Evolutionary conservation across 108 stramenopile species (phyloP).

Genomic region (Fragilariopsis cylindrus): DNA sequence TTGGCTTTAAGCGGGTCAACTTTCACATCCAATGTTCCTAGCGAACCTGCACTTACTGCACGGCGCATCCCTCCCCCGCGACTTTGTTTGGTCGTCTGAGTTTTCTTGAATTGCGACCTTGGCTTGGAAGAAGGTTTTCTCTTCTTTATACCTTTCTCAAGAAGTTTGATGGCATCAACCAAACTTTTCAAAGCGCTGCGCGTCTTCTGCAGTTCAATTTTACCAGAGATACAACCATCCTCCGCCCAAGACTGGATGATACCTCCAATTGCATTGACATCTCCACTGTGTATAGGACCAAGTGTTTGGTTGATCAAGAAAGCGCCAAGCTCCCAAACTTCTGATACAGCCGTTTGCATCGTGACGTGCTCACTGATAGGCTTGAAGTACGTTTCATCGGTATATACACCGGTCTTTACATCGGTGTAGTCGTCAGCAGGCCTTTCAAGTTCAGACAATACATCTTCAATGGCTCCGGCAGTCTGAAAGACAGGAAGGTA

Average conservation of each 20-base stretch:
- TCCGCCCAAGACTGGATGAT: constrained; percentile 82
- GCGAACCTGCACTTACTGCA: constrained; percentile 68
- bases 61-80: constrained; percentile 49
- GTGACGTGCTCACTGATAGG: constrained; percentile 84
- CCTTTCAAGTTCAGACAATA: constrained; percentile 77
- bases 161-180: constrained; percentile 60
- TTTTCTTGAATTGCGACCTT: constrained; percentile 35
- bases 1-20: constrained; percentile 22
- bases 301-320: constrained; percentile 77
- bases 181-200: constrained; percentile 59
- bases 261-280: constrained; percentile 67
- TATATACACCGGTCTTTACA: constrained; percentile 45
- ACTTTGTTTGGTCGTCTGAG: constrained; percentile 1
- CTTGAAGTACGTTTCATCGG: constrained; percentile 80
- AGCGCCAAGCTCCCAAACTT: constrained; percentile 94
- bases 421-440: constrained; percentile 64
- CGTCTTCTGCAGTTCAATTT: constrained; percentile 66
- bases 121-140: constrained; percentile 69
- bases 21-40: constrained; percentile 45
- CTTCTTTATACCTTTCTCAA: constrained; percentile 74
- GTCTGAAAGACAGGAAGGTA: constrained; percentile 98
- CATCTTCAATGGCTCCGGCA: constrained; percentile 94
- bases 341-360: constrained; percentile 92
- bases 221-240: constrained; percentile 55
- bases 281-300: constrained; percentile 82